Evolutionary conservation across 202 grass and related monocot genomes (phyloP).

Genomic region (Panicum virgatum): DNA sequence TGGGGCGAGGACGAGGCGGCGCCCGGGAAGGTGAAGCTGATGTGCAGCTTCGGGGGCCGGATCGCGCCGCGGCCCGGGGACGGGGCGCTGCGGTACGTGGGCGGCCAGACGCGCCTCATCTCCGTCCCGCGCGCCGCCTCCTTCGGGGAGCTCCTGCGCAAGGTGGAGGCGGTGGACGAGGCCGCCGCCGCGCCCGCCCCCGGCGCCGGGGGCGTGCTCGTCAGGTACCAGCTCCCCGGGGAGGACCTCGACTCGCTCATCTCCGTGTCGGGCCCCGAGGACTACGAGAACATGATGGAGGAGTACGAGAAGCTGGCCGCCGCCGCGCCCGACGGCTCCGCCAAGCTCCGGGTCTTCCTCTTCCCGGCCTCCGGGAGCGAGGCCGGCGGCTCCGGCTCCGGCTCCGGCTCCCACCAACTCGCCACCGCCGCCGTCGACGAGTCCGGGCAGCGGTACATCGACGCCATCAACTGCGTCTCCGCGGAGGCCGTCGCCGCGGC

Average conservation of each 20-base stretch:
- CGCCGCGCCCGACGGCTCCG: constrained; percentile 60
- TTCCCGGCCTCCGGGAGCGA: constrained; percentile 56
- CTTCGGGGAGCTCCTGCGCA: constrained; percentile 64
- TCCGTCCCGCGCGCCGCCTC: constrained; percentile 53
- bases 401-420: constrained; percentile 13
- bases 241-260: constrained; percentile 89
- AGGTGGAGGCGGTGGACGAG: constrained; percentile 59
- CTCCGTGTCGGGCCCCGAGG: constrained; percentile 69
- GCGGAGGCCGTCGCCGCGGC: constrained; percentile 31
- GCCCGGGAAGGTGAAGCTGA: constrained; percentile 69
- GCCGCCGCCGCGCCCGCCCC: not conserved
- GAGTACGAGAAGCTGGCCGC: constrained; percentile 78
- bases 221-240: constrained; percentile 90
- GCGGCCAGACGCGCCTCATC: constrained; percentile 82
- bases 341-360: constrained; percentile 86
- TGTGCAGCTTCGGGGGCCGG: constrained; percentile 86
- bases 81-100: constrained; percentile 74
- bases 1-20: constrained; percentile 5
- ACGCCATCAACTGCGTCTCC: constrained; percentile 70
- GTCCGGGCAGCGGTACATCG: constrained; percentile 62
- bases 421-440: constrained; percentile 44
- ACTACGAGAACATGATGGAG: constrained; percentile 86
- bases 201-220: constrained; percentile 5
- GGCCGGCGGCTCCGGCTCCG: not conserved
- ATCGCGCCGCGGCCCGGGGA: constrained; percentile 70